phyloP scores from a whole-genome alignment of 2,329 filamentous ascomycete species.

The Metarhizium humberi region DNA sequence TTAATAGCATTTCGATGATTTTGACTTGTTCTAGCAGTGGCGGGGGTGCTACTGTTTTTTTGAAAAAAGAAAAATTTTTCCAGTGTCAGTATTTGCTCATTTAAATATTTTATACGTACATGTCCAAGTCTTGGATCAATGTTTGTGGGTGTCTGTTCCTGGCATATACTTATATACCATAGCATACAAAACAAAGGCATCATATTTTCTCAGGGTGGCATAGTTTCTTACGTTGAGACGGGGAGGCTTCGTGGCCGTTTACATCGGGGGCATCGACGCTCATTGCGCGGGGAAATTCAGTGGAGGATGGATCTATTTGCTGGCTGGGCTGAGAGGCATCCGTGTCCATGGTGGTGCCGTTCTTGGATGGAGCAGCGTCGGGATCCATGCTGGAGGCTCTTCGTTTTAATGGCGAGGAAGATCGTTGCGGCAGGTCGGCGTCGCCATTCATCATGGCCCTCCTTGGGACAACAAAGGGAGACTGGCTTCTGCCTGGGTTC shows the following conservation, averaged over 20 bases:
- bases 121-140: no score
- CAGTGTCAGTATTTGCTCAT: constrained; percentile 2
- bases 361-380: constrained; percentile 29
- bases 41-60: constrained; percentile 18
- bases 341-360: constrained; percentile 38
- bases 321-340: constrained; percentile 19
- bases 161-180: background rate
- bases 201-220: background rate
- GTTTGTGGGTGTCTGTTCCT: no score
- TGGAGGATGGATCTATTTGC: constrained; percentile 10
- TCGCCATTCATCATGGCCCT: constrained; percentile 52
- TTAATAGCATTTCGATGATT: constrained; percentile 54
- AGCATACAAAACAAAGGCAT: background rate
- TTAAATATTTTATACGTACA: background rate
- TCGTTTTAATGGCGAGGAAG: constrained; percentile 56
- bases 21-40: constrained; percentile 55
- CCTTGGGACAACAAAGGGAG: constrained; percentile 41
- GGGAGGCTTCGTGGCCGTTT: constrained; percentile 5
- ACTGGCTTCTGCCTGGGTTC: constrained; percentile 35
- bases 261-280: constrained; percentile 28
- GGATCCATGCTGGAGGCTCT: constrained; percentile 53
- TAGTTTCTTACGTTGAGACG: constrained; percentile 4
- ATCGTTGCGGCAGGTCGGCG: constrained; percentile 47
- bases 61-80: background rate
- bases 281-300: constrained; percentile 27